These are phyloP conservation scores for Fraxinus albicans DNA, from an alignment of 305 asterid genomes.

Conservation along the genomic window DNA sequence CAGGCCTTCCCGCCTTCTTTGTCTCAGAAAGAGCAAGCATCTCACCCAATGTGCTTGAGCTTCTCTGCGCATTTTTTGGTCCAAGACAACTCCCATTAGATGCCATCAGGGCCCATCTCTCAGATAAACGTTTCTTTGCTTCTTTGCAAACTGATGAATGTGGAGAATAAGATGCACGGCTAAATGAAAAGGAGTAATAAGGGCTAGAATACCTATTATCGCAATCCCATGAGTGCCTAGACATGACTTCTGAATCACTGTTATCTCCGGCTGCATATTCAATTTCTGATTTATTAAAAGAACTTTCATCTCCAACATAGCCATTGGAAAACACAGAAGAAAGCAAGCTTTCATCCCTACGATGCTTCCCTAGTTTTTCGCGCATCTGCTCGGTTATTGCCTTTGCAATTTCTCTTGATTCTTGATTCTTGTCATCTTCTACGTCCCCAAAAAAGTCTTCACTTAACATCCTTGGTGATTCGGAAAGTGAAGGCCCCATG, in stretches of 20 bases:
- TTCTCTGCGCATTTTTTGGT: slow-evolving; percentile 41
- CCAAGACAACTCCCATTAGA: slow-evolving; percentile 58
- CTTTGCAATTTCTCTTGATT: slow-evolving; percentile 47
- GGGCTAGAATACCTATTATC: slow-evolving; percentile 76
- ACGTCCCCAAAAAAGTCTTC: slow-evolving; percentile 25
- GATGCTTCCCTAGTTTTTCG: slow-evolving; percentile 42
- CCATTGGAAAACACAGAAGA: slow-evolving; percentile 84
- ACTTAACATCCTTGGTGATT: slow-evolving; percentile 30
- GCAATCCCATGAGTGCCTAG: slow-evolving; percentile 93
- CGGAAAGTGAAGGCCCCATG: slow-evolving; percentile 27
- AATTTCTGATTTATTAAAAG: slow-evolving; percentile 64
- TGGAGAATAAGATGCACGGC: slow-evolving; percentile 74
- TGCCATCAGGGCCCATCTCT: slow-evolving; percentile 94
- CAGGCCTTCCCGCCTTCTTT: slow-evolving; percentile 35
- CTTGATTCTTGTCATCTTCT: slow-evolving; percentile 37
- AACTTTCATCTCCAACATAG: slow-evolving; percentile 83
- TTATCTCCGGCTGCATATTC: slow-evolving; percentile 66
- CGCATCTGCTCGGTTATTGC: slow-evolving; percentile 48
- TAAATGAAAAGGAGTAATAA: slow-evolving; percentile 68
- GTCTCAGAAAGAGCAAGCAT: slow-evolving; percentile 73
- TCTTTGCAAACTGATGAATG: slow-evolving; percentile 90
- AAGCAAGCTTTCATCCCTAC: slow-evolving; percentile 63
- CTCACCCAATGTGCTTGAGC: slow-evolving; percentile 67
- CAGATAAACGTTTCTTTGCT: slow-evolving; percentile 96
- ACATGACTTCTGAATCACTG: slow-evolving; percentile 77